Percentiles rank a stretch among this genome's conserved stretches.
Conservation (phyloP, 768 basidiomycete genomes). For the Pleurotus sapidus region DNA sequence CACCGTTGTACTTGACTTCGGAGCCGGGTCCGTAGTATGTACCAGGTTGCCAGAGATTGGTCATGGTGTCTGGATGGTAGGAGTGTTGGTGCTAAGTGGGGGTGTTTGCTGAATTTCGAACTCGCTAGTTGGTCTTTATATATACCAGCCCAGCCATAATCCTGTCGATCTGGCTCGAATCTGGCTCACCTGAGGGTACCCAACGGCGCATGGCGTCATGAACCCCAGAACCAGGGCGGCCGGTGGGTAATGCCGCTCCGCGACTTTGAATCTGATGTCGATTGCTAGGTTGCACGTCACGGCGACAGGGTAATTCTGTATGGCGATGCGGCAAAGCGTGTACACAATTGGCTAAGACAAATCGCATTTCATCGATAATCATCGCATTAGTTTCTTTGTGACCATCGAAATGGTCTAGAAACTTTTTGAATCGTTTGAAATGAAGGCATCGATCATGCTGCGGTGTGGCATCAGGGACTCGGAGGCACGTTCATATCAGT, state of each 20-base stretch:
- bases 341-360: neutral
- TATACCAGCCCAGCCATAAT: neutral
- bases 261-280: neutral
- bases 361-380: conserved; percentile 4
- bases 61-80: conserved; percentile 28
- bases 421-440: conserved; percentile 1
- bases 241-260: conserved; percentile 6
- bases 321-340: conserved; percentile 1
- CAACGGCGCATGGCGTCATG: conserved; percentile 1
- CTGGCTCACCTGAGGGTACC: neutral
- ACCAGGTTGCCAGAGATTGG: conserved; percentile 58
- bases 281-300: neutral
- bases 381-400: neutral
- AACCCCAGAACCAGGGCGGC: conserved; percentile 3
- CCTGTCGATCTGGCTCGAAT: neutral
- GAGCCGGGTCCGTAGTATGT: conserved; percentile 52
- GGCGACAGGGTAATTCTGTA: neutral
- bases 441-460: neutral
- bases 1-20: conserved; percentile 58
- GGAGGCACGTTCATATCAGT: too few species aligned
- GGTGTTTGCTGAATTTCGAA: neutral
- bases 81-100: neutral
- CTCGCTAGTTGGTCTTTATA: neutral
- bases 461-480: neutral
- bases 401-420: neutral